Conservation (phyloP, 1,284 basidiomycete genomes). For the Microbotryomycetes sp. region DNA sequence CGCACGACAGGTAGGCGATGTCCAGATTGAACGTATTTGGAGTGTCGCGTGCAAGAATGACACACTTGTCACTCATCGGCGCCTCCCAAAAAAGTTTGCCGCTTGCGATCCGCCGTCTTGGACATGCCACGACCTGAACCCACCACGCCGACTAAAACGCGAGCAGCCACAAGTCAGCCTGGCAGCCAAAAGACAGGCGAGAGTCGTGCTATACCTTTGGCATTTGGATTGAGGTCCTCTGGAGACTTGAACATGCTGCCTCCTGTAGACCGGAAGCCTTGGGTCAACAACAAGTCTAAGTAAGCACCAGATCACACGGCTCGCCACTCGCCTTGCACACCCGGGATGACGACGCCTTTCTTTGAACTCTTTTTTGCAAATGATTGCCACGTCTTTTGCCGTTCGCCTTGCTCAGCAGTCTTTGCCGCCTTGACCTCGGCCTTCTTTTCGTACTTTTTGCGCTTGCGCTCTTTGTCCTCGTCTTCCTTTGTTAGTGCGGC, state of each 20-base stretch:
- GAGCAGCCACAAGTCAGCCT: conserved; percentile 22
- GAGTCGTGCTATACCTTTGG: conserved; percentile 52
- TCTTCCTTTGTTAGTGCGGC: conserved; percentile 22
- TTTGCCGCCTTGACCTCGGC: conserved; percentile 92
- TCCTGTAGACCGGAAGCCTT: conserved; percentile 3
- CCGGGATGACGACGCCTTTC: conserved; percentile 75
- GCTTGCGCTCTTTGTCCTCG: conserved; percentile 48
- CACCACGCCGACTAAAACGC: conserved; percentile 75
- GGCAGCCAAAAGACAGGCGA: conserved; percentile 16
- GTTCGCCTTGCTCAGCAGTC: conserved; percentile 77
- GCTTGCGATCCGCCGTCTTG: conserved; percentile 47
- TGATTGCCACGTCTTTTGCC: conserved; percentile 92
- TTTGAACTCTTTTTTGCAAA: conserved; percentile 95
- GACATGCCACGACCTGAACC: conserved; percentile 92
- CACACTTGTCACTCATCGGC: neutral
- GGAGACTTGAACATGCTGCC: conserved; percentile 77
- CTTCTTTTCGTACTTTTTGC: conserved; percentile 66
- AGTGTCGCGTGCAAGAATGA: too few species aligned
- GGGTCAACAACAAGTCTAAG: conserved; percentile 3
- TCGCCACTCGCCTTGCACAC: conserved; percentile 52
- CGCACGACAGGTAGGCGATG: too few species aligned
- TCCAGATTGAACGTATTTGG: too few species aligned
- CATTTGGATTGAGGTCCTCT: conserved; percentile 67
- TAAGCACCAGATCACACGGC: neutral
- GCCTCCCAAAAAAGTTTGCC: conserved; percentile 19